A percentile compares a stretch with the other conserved stretches of the same genome.
Evolutionary conservation across 2,329 filamentous ascomycete genomes (phyloP).

Genomic region (Paracorniculantispora psalliotae): DNA sequence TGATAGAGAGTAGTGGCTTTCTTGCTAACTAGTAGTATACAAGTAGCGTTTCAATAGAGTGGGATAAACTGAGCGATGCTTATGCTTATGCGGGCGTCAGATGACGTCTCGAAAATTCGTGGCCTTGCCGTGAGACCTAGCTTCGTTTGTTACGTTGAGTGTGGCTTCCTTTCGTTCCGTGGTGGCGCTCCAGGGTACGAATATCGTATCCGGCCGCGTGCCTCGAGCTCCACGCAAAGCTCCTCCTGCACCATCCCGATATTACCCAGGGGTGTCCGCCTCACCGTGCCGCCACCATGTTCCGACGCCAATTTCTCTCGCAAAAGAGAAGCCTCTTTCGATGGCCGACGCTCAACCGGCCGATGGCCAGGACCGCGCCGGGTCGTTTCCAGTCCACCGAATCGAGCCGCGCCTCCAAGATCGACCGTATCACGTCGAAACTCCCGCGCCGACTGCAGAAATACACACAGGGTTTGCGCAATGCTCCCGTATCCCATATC

Average conservation of each 20-base stretch:
- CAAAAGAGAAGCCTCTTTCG: slow-evolving; percentile 20
- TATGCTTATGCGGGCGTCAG: too few species aligned
- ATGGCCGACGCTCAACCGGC: slow-evolving; percentile 4
- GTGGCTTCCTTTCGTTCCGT: background rate
- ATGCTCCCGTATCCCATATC: slow-evolving; percentile 76
- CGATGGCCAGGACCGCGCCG: background rate
- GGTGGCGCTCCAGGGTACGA: slow-evolving; percentile 1
- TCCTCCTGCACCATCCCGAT: background rate
- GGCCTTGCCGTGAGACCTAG: too few species aligned
- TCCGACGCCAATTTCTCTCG: slow-evolving; percentile 19
- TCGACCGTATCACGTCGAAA: slow-evolving; percentile 44
- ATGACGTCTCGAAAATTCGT: too few species aligned
- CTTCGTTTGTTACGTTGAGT: too few species aligned
- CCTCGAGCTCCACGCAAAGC: background rate
- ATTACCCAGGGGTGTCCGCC: background rate
- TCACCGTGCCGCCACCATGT: slow-evolving; percentile 20
- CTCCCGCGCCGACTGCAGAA: slow-evolving; percentile 63
- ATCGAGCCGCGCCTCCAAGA: slow-evolving; percentile 32
- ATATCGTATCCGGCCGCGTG: background rate
- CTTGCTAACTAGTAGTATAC: too few species aligned
- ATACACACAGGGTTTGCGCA: slow-evolving; percentile 65
- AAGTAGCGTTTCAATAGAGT: too few species aligned
- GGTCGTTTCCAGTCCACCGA: slow-evolving; percentile 17
- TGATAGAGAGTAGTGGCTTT: too few species aligned
- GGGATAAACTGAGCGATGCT: too few species aligned